Evolutionary conservation across 78 protist genomes (phyloP).

Genomic region (Cavenderia fasciculata): DNA sequence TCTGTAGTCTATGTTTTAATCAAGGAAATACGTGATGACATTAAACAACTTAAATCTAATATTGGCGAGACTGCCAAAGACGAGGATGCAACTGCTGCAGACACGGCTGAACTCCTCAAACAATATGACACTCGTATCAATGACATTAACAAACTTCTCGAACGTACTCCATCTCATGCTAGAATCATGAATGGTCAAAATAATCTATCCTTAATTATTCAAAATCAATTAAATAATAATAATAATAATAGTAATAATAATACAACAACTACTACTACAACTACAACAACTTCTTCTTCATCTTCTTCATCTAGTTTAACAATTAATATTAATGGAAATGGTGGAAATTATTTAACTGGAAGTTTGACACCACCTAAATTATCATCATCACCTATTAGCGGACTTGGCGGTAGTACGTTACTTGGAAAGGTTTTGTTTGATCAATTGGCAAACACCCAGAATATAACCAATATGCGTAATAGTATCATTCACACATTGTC

Average conservation of each 20-base stretch:
- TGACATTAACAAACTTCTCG: background rate
- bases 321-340: no score
- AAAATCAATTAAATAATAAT: conserved; percentile 3
- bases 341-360: no score
- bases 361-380: no score
- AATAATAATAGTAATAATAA: no score
- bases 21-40: conserved; percentile 29
- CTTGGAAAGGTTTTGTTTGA: background rate
- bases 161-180: background rate
- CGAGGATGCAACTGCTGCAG: background rate
- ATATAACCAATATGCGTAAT: conserved; percentile 25
- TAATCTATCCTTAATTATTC: background rate
- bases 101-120: background rate
- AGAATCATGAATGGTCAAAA: background rate
- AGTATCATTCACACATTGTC: background rate
- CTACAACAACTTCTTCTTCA: no score
- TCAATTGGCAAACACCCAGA: conserved; percentile 27
- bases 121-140: background rate
- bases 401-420: no score
- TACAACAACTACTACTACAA: no score
- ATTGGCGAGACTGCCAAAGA: background rate
- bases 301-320: no score
- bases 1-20: conserved; percentile 33
- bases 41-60: background rate
- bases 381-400: no score